Evolutionary conservation across 163 green algal genomes (phyloP).

Genomic region (Coccomyxa subellipsoidea): DNA sequence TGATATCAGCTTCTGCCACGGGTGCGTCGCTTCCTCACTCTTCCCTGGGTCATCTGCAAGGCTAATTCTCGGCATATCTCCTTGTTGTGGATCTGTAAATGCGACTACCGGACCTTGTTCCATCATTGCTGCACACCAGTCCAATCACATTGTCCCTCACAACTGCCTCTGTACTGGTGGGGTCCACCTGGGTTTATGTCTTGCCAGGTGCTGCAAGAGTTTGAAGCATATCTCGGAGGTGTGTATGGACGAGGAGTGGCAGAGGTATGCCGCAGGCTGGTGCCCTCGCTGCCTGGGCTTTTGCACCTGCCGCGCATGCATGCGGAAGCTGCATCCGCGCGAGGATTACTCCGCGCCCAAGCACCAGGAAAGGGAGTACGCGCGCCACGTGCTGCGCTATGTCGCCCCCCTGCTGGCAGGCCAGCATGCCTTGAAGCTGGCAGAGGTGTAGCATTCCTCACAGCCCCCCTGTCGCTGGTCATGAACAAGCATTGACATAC

Average conservation of each 20-base stretch:
- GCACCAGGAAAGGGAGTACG: background rate
- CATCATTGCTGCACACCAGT: background rate
- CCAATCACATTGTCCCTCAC: background rate
- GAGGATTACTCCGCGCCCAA: background rate
- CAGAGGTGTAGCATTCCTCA: background rate
- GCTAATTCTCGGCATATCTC: too few species aligned
- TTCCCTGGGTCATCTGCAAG: background rate
- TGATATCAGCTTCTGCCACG: background rate
- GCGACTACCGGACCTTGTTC: too few species aligned
- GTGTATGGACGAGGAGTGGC: background rate
- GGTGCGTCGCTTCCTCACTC: background rate
- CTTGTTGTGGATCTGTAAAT: background rate
- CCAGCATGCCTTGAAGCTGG: background rate
- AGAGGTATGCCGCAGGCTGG: background rate
- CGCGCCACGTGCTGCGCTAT: background rate
- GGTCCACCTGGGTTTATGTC: background rate
- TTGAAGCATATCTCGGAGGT: background rate
- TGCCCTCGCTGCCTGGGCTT: background rate
- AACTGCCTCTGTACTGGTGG: too few species aligned
- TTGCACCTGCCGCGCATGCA: background rate
- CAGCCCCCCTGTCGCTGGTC: too few species aligned
- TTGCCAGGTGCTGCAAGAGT: background rate
- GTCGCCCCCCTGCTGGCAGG: background rate
- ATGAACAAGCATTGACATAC: too few species aligned
- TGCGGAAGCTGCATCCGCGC: background rate